Conservation (phyloP, 805 yeast genomes). For the Teunomyces pallodes region DNA sequence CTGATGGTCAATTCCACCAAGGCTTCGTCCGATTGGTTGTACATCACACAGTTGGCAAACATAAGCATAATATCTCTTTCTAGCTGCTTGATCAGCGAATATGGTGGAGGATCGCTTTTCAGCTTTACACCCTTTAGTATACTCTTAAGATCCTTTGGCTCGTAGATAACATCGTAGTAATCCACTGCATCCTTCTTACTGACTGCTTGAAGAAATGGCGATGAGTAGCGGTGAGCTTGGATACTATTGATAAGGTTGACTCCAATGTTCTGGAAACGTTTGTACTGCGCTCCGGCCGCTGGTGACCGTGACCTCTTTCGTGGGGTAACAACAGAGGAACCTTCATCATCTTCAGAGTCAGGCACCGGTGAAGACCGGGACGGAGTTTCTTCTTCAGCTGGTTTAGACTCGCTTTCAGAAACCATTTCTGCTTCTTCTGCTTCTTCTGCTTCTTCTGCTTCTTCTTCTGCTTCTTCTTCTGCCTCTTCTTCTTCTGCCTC, state of each 20-base stretch:
- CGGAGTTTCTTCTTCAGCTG: conserved; percentile 8
- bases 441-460: conserved; percentile 2
- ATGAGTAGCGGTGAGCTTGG: conserved; percentile 68
- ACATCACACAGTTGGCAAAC: conserved; percentile 86
- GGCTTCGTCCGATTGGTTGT: conserved; percentile 64
- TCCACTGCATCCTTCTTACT: conserved; percentile 65
- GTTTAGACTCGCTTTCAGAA: conserved; percentile 10
- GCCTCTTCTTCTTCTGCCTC: conserved; percentile 6
- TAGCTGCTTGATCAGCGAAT: conserved; percentile 57
- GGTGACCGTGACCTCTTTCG: conserved; percentile 17
- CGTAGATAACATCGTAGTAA: conserved; percentile 55
- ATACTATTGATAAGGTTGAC: conserved; percentile 61
- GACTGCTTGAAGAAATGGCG: conserved; percentile 72
- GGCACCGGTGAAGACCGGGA: background rate
- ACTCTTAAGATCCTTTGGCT: conserved; percentile 68
- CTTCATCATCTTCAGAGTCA: conserved; percentile 5
- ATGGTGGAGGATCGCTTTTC: conserved; percentile 33
- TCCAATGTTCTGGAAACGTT: conserved; percentile 61
- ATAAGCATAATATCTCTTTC: conserved; percentile 69
- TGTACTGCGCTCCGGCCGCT: conserved; percentile 26
- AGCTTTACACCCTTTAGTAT: conserved; percentile 54
- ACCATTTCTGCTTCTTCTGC: conserved; percentile 6
- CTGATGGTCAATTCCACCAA: conserved; percentile 60
- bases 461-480: conserved; percentile 6
- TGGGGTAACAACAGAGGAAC: background rate